Percentiles rank a stretch among this genome's conserved stretches.
Evolutionary conservation across 305 asterid genomes (phyloP).

Genomic region (Fraxinus baroniana): DNA sequence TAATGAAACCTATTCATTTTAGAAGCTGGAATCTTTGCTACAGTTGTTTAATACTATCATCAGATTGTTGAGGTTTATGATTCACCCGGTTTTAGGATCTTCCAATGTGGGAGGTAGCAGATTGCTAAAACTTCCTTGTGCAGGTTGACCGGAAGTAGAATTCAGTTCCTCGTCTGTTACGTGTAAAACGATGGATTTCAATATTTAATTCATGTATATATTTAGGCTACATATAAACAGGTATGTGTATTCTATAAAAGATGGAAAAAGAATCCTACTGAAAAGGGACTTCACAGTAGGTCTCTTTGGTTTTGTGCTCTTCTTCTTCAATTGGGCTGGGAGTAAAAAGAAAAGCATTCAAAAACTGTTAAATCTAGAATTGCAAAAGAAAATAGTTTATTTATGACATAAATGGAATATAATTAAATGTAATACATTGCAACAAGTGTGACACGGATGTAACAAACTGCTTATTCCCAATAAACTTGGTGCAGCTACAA

Average conservation of each 20-base stretch:
- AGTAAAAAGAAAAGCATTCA: conserved; percentile 23
- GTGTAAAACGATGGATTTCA: conserved; percentile 14
- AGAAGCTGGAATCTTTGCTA: conserved; percentile 27
- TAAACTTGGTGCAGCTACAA: background rate
- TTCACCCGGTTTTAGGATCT: conserved; percentile 43
- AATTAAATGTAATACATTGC: background rate
- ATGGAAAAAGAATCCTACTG: conserved; percentile 51
- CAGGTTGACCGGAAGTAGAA: conserved; percentile 52
- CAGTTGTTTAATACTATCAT: conserved; percentile 34
- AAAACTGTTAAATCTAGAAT: conserved; percentile 4
- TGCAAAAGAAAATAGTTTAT: background rate
- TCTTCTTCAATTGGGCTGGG: conserved; percentile 87
- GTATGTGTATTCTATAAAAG: background rate
- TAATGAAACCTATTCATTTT: conserved; percentile 35
- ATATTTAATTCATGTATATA: background rate
- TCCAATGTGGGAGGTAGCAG: conserved; percentile 65
- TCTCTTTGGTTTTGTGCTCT: conserved; percentile 77
- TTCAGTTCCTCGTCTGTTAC: conserved; percentile 69
- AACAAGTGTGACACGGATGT: background rate
- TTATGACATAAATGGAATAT: background rate
- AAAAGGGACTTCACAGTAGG: conserved; percentile 94
- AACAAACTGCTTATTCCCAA: background rate
- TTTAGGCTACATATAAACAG: background rate
- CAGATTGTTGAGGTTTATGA: conserved; percentile 38
- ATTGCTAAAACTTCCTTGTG: conserved; percentile 75